phyloP scores from a whole-genome alignment of 2,329 filamentous ascomycete species.

The Colletotrichum cereale region DNA sequence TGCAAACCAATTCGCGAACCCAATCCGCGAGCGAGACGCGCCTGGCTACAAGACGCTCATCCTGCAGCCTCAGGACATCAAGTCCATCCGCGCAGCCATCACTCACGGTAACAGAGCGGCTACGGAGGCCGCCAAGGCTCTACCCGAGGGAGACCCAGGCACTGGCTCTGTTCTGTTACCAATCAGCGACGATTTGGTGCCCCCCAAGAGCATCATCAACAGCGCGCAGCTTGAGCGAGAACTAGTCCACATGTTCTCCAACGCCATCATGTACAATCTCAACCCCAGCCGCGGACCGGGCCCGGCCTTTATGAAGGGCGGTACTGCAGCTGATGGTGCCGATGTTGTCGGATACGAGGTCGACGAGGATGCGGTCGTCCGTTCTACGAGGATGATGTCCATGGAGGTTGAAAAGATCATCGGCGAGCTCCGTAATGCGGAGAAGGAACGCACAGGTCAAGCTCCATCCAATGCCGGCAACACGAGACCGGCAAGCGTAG shows the following conservation, averaged over 20 bases:
- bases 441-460: slow-evolving; percentile 65
- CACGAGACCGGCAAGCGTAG: slow-evolving; percentile 53
- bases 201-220: slow-evolving; percentile 92
- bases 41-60: slow-evolving; percentile 82
- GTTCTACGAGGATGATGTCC: slow-evolving; percentile 91
- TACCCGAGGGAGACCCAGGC: slow-evolving; percentile 70
- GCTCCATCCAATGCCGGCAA: slow-evolving; percentile 46
- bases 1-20: slow-evolving; percentile 83
- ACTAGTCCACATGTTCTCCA: slow-evolving; percentile 95
- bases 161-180: slow-evolving; percentile 73
- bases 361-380: slow-evolving; percentile 88
- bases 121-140: slow-evolving; percentile 69
- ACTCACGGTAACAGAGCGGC: slow-evolving; percentile 78
- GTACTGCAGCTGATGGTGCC: slow-evolving; percentile 54
- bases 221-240: slow-evolving; percentile 93
- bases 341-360: slow-evolving; percentile 71
- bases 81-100: slow-evolving; percentile 81
- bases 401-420: slow-evolving; percentile 85
- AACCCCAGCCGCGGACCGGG: slow-evolving; percentile 81
- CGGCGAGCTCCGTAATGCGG: slow-evolving; percentile 80
- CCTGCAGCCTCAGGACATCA: slow-evolving; percentile 81
- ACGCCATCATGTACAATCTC: slow-evolving; percentile 98
- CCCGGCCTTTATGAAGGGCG: slow-evolving; percentile 65
- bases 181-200: slow-evolving; percentile 80
- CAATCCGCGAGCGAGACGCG: slow-evolving; percentile 80